Evolutionary conservation across 2,329 filamentous ascomycete species (phyloP), one percentile per base, ranked within the genome.

Genomic region (Botrytis galanthina): DNA sequence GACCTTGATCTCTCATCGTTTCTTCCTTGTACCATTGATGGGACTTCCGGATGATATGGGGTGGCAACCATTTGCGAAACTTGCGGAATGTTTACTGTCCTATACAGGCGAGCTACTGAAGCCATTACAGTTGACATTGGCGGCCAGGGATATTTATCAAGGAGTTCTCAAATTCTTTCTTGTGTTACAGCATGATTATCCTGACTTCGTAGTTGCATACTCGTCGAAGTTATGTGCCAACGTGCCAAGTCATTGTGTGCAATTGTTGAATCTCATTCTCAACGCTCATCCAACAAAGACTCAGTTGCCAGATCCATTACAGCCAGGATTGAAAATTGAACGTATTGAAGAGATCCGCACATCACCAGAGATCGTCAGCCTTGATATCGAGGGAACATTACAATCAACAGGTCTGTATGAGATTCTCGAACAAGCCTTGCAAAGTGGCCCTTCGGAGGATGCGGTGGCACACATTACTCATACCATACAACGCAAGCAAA

Each of bases 101-200:
- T 95, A 93, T 80, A 87, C 96, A 46, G 92, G 93, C 44, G 91
- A 95, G 77, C 88, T 96, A 75, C 86, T 97, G 76, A 96, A 95
- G 82, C 87, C 90, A 16, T 84, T 91, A 42, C 90, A 90, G 73
- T 87, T 94, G 26, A 86, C 90, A 5, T 86, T 89, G 48, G 87
- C 93, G 69, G 89, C 91, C 48, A 95, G 93, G 81, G 93, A 95
- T 72, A 89, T 97, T 75, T 98, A 97, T 82, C 91, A 93, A 75
- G 94, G 92, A 14, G 89, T 93, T 1, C 85, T 97, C 66, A 94
- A 97, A 80, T 88, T 98, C 74, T 84, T 98, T 72, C 85, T 97
- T 48, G 88, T 97, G 70, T 85, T 99, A 71, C 93, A 97, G 78
- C 96, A 98, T 80, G 96, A 99, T 82, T 98, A 94, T 82, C 93